Base-by-base conservation (phyloP, 2,329 filamentous ascomycete genomes). In the Xylaria sp. region DNA sequence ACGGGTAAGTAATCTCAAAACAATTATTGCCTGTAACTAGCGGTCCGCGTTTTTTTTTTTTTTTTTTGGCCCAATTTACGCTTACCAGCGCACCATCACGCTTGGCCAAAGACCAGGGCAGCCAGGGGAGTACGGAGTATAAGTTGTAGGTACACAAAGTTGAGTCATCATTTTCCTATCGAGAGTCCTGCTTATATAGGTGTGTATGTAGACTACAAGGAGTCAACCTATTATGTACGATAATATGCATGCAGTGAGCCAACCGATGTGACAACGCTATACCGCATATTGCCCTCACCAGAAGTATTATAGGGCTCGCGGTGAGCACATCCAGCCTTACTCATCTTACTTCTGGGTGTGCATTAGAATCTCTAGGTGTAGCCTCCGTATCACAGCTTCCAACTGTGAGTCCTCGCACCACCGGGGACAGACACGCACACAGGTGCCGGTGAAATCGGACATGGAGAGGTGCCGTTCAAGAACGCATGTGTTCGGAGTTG, bases 161-260 rank as follows among this genome's bases (percentile, higher is more conserved):
- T 15, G 4, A 4, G 7, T 4, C 12, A 43, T 3, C 5, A n/a
- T 14, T 23, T 12, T 25, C 19, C 31, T 9, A 31, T 19, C 9
- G 47, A n/a, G 33, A 51, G 47, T 19, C n/a, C n/a, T n/a, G n/a
- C 33, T 19, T 38, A 55, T 58, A 47, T 57, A 33, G 33, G 49
- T 19, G 52, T 54, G 57, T 23, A 52, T 45, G 28, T 25, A 51
- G 57, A 45, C 33, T 42, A 40, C 61, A 53, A 43, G 57, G 52
- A 46, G 45, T n/a, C 28, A 23, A 28, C 28, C 21, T 28, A 35
- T 31, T 31, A 54, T 58, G 55, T 53, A 61, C 53, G 40, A 61
- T 61, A 43, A 43, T 43, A 53, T 64, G 61, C 57, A 64, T 64
- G 61, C 40, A 53, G 61, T 64, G 57, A 61, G 61, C 57, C n/a